A percentile compares a stretch with the other conserved stretches of the same genome.
Evolutionary conservation across 371 early-diverging fungal genomes (phyloP).

Genomic region (Mucor circinelloides): DNA sequence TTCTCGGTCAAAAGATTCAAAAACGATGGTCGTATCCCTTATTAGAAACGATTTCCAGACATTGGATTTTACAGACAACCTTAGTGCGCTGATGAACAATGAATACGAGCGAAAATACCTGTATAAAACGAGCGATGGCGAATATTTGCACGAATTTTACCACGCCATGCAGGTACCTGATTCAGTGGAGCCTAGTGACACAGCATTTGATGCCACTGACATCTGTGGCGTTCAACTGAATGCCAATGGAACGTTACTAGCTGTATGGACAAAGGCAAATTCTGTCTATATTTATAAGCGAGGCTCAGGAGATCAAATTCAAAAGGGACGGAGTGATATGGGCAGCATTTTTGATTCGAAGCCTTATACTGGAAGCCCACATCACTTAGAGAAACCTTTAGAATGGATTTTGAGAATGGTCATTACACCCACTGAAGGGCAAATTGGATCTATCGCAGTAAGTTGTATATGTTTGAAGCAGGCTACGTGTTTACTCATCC

Average conservation of each 20-base stretch:
- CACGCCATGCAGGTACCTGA: constrained; percentile 21
- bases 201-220: constrained; percentile 13
- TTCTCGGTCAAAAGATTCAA: constrained; percentile 34
- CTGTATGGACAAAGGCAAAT: constrained; percentile 45
- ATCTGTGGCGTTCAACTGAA: constrained; percentile 36
- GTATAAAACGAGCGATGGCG: constrained; percentile 23
- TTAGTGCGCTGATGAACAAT: constrained; percentile 20
- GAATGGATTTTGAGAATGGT: constrained; percentile 31
- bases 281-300: constrained; percentile 37
- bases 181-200: constrained; percentile 1
- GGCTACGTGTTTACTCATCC: neutral
- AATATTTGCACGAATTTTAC: constrained; percentile 25
- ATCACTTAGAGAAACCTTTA: constrained; percentile 15
- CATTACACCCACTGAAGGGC: constrained; percentile 24
- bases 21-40: constrained; percentile 33
- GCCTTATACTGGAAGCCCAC: constrained; percentile 1
- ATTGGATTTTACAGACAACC: constrained; percentile 36
- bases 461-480: neutral
- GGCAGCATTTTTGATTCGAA: neutral
- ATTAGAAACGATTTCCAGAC: constrained; percentile 35
- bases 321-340: neutral
- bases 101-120: constrained; percentile 11
- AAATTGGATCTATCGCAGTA: constrained; percentile 13
- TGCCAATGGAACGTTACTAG: constrained; percentile 34
- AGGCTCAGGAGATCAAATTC: constrained; percentile 19